Percentiles rank a stretch among this genome's conserved stretches.
phyloP scores from a whole-genome alignment of 495 filamentous ascomycete species.

The Aspergillus baeticus region DNA sequence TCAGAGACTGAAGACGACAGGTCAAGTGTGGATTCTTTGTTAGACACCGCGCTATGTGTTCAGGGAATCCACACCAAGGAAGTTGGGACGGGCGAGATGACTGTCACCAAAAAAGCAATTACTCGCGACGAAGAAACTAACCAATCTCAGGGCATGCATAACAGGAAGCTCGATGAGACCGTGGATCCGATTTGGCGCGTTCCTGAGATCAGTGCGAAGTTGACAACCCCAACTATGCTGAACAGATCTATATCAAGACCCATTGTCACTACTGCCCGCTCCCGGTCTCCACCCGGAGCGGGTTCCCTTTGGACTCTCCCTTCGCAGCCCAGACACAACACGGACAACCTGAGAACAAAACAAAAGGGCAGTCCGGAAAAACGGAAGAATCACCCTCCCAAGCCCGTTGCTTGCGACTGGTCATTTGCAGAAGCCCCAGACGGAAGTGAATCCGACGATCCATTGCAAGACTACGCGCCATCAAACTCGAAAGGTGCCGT shows the following conservation, averaged over 20 bases:
- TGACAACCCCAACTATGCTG: slow-evolving; percentile 33
- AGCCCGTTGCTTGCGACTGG: slow-evolving; percentile 42
- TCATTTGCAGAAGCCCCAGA: slow-evolving; percentile 40
- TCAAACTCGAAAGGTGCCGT: slow-evolving; percentile 27
- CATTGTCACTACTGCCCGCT: slow-evolving; percentile 17
- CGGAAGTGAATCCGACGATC: slow-evolving; percentile 47
- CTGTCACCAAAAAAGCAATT: slow-evolving; percentile 22
- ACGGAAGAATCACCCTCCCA: slow-evolving; percentile 33
- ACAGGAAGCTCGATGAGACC: slow-evolving; percentile 8
- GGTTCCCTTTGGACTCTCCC: slow-evolving; percentile 42
- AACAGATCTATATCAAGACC: slow-evolving; percentile 20
- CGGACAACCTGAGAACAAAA: slow-evolving; percentile 19
- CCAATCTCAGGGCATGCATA: slow-evolving; percentile 10
- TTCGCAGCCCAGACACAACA: slow-evolving; percentile 19
- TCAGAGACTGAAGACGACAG: slow-evolving; percentile 23
- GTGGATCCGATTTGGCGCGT: slow-evolving; percentile 38
- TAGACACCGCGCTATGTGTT: slow-evolving; percentile 22
- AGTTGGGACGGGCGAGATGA: slow-evolving; percentile 4
- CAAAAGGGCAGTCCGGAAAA: slow-evolving; percentile 21
- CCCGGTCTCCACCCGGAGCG: slow-evolving; percentile 37
- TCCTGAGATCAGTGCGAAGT: slow-evolving; percentile 35
- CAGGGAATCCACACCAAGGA: slow-evolving; percentile 6
- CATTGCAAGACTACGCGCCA: slow-evolving; percentile 36
- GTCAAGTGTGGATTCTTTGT: slow-evolving; percentile 27
- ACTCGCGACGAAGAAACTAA: slow-evolving; percentile 13